These are phyloP conservation scores for Gossypium longicalyx DNA, from an alignment of 345 rosid species.

Conservation along the genomic window DNA sequence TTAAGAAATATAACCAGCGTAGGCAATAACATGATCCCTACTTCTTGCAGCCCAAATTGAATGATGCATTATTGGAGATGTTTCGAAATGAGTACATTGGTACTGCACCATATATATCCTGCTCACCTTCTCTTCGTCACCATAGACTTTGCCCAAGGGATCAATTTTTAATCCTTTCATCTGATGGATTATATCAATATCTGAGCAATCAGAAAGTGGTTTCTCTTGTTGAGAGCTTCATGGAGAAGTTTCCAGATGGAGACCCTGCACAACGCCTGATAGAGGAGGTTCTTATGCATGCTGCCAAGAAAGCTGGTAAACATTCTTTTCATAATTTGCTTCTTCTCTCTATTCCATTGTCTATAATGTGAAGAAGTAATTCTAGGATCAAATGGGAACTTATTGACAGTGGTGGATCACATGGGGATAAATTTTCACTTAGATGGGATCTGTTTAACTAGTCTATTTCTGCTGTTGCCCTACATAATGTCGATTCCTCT, in stretches of 20 bases:
- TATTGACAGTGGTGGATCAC: not conserved
- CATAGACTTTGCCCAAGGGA: constrained; percentile 75
- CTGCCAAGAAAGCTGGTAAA: constrained; percentile 97
- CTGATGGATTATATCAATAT: constrained; percentile 96
- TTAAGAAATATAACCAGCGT: not conserved
- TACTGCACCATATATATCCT: constrained; percentile 75
- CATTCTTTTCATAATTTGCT: constrained; percentile 2
- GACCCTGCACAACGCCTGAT: constrained; percentile 95
- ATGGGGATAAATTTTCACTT: not conserved
- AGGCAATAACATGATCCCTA: constrained; percentile 9
- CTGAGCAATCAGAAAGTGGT: constrained; percentile 90
- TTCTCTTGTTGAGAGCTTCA: constrained; percentile 65
- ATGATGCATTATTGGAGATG: constrained; percentile 75
- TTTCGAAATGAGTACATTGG: constrained; percentile 87
- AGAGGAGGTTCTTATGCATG: constrained; percentile 87
- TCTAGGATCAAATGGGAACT: constrained; percentile 6
- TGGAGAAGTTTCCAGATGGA: constrained; percentile 95
- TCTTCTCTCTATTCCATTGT: not conserved
- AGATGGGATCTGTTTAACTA: not conserved
- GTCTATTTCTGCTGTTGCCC: not conserved
- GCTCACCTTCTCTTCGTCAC: constrained; percentile 82
- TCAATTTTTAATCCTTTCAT: constrained; percentile 85
- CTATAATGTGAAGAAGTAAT: not conserved
- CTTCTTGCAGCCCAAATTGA: constrained; percentile 74
- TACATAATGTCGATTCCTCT: not conserved